Evolutionary conservation across 1,284 basidiomycete species (phyloP).

Genomic region (Megacollybia platyphylla): DNA sequence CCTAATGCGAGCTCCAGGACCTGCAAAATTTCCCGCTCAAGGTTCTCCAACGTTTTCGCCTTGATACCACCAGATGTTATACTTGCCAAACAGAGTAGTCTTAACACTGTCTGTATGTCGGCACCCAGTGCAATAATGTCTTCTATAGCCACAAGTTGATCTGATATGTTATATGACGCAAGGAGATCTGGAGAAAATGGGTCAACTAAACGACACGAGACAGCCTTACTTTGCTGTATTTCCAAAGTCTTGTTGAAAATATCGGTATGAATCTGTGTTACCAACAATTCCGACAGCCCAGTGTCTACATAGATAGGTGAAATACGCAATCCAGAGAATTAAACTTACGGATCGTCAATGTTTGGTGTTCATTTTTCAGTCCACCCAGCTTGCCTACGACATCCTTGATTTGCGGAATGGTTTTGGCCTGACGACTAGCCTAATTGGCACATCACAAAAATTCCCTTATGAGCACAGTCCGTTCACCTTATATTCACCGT

Average conservation of each 20-base stretch:
- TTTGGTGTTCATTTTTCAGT: constrained; percentile 84
- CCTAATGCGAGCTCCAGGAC: constrained; percentile 22
- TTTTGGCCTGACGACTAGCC: constrained; percentile 74
- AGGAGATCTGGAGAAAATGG: constrained; percentile 57
- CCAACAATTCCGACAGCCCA: constrained; percentile 82
- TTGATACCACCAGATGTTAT: constrained; percentile 82
- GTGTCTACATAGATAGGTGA: constrained; percentile 52
- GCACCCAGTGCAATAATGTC: constrained; percentile 79
- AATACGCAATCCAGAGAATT: constrained; percentile 4
- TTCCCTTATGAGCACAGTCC: neutral
- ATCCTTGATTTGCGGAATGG: constrained; percentile 84
- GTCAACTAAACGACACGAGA: constrained; percentile 3
- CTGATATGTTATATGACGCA: constrained; percentile 73
- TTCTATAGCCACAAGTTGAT: constrained; percentile 74
- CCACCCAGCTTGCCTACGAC: constrained; percentile 93
- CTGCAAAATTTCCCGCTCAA: constrained; percentile 89
- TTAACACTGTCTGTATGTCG: constrained; percentile 65
- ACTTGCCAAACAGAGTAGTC: constrained; percentile 79
- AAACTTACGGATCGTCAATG: constrained; percentile 67
- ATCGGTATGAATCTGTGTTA: constrained; percentile 77
- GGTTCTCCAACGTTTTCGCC: constrained; percentile 72
- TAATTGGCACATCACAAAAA: constrained; percentile 14
- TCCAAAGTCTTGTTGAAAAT: constrained; percentile 88
- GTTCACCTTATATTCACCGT: constrained; percentile 81
- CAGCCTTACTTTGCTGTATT: constrained; percentile 80